Evolutionary conservation across 352 stramenopile species (phyloP).

Genomic region (Salisapilia sapeloensis): DNA sequence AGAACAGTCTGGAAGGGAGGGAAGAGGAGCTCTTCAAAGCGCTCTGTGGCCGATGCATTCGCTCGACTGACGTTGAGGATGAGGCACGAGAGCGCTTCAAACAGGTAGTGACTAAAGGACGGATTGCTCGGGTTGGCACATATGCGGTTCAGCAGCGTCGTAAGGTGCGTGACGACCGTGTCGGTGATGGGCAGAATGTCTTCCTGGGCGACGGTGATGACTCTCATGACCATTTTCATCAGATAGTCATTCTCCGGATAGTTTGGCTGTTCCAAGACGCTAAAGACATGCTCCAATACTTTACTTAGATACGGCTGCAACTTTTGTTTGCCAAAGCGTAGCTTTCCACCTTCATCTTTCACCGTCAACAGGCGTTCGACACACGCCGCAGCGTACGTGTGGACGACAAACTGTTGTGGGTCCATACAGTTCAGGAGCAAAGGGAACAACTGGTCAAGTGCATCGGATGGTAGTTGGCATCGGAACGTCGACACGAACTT

Average conservation of each 20-base stretch:
- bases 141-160: conserved; percentile 83
- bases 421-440: conserved; percentile 82
- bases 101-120: conserved; percentile 98
- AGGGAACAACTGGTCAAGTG: conserved; percentile 87
- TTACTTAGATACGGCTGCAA: conserved; percentile 85
- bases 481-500: conserved; percentile 99
- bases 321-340: conserved; percentile 68
- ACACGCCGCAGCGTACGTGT: conserved; percentile 93
- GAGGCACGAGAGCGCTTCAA: conserved; percentile 95
- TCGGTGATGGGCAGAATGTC: conserved; percentile 85
- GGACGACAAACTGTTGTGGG: conserved; percentile 86
- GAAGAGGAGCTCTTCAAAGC: conserved; percentile 94
- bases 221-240: conserved; percentile 97
- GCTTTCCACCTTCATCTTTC: conserved; percentile 62
- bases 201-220: conserved; percentile 86
- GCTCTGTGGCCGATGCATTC: conserved; percentile 50
- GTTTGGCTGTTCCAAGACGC: conserved; percentile 87
- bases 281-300: conserved; percentile 92
- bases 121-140: conserved; percentile 98
- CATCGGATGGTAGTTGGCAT: conserved; percentile 88
- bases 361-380: conserved; percentile 94
- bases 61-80: conserved; percentile 87
- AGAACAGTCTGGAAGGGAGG: conserved; percentile 95
- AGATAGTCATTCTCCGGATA: conserved; percentile 97
- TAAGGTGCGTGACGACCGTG: conserved; percentile 92